Evolutionary conservation across 192 early-diverging fungal genomes (phyloP).

Genomic region (Endogone sp.): DNA sequence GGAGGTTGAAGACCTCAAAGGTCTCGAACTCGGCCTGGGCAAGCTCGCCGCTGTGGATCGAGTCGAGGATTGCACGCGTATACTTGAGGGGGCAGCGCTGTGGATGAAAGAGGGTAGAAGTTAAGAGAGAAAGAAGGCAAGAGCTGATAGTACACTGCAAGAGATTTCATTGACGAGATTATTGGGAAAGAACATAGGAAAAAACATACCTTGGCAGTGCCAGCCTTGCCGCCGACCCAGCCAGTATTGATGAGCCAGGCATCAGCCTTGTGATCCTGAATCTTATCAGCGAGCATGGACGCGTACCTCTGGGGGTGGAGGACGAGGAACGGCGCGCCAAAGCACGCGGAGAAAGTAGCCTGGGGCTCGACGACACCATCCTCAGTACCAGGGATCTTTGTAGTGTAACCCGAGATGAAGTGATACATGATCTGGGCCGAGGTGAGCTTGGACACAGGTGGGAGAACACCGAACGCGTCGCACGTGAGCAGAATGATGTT

Average conservation of each 20-base stretch:
- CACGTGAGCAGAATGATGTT: constrained; percentile 97
- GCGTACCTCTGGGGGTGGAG: constrained; percentile 96
- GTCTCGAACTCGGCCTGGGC: constrained; percentile 76
- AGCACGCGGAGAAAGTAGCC: constrained; percentile 93
- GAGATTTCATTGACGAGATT: constrained; percentile 82
- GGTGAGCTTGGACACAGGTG: constrained; percentile 86
- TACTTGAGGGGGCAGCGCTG: constrained; percentile 93
- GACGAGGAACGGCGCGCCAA: constrained; percentile 96
- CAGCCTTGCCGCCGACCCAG: constrained; percentile 93
- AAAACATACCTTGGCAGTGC: constrained; percentile 49
- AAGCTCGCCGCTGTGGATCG: constrained; percentile 94
- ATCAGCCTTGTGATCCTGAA: constrained; percentile 76
- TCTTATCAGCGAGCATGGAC: constrained; percentile 94
- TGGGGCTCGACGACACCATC: constrained; percentile 89
- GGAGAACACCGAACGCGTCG: constrained; percentile 95
- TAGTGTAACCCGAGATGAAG: constrained; percentile 97
- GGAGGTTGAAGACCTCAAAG: constrained; percentile 85
- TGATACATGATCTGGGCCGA: constrained; percentile 93
- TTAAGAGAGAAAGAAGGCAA: no score
- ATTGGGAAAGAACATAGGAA: no score
- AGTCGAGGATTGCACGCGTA: constrained; percentile 95
- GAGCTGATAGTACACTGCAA: no score
- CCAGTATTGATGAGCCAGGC: constrained; percentile 98
- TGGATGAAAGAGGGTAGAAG: neutral
- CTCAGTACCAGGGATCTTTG: constrained; percentile 97